A percentile compares a stretch with the other conserved stretches of the same genome.
These are phyloP conservation scores for Clarkia xantiana DNA, from an alignment of 345 rosid genomes.

Conservation along the genomic window DNA sequence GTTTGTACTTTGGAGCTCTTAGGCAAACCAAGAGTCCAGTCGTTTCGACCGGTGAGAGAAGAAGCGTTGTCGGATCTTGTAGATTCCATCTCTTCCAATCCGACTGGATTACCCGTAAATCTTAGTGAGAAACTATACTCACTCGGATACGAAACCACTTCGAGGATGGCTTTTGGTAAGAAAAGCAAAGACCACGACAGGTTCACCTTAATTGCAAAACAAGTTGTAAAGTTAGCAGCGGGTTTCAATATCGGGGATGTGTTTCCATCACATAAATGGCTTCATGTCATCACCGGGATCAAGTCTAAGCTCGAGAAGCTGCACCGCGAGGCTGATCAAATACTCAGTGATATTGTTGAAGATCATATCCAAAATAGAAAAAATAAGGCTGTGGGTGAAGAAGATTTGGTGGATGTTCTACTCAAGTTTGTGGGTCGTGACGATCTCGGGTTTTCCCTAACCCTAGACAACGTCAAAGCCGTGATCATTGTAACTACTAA, in stretches of 20 bases:
- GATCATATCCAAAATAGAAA: constrained; percentile 3
- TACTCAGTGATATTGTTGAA: constrained; percentile 8
- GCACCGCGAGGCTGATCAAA: constrained; percentile 7
- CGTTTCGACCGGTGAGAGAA: constrained; percentile 4
- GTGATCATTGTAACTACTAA: constrained; percentile 7
- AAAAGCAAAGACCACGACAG: constrained; percentile 9
- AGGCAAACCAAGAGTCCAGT: not conserved
- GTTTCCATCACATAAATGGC: constrained; percentile 9
- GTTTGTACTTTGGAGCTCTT: not conserved
- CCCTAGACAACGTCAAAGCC: constrained; percentile 4
- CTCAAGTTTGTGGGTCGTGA: constrained; percentile 6
- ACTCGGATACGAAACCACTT: not conserved
- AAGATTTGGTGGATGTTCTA: constrained; percentile 13
- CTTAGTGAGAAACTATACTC: constrained; percentile 7
- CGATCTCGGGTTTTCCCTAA: constrained; percentile 6
- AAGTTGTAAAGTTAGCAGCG: not conserved
- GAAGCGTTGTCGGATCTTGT: constrained; percentile 7
- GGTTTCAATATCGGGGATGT: constrained; percentile 9
- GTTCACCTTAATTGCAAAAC: not conserved
- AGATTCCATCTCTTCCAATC: not conserved
- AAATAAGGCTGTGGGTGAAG: not conserved
- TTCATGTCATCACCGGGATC: constrained; percentile 8
- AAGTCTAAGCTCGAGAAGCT: not conserved
- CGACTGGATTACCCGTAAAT: constrained; percentile 2
- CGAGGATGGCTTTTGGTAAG: constrained; percentile 5